Evolutionary conservation across 1,284 basidiomycete species (phyloP), one percentile per base, ranked within the genome.

Genomic region (Pisolithus thermaeus): DNA sequence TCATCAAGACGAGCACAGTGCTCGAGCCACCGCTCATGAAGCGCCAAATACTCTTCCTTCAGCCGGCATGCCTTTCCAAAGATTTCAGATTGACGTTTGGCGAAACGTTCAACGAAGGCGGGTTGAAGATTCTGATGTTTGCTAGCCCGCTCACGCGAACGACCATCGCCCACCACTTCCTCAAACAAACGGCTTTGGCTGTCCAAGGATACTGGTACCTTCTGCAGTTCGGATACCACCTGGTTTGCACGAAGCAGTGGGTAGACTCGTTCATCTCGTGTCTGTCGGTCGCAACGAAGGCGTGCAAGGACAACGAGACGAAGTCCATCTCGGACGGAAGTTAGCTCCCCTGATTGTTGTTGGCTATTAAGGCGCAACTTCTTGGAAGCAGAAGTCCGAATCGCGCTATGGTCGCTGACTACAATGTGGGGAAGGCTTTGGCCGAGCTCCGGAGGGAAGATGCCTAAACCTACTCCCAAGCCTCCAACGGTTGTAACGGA

Each of bases 21-120:
- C 4, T 74, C 73, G 23, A 78, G 52, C 91, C 91, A 94, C 48
- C 76, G 73, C 57, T 83, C 76, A 59, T 93, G 83, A 37, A 88
- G 70, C 14, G 70, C 62, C 37, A 83, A 61, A 62, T 94, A 93
- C 62, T 92, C 84, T 49, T 76, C 73, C 47, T 76, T 76, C 35
- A 94, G 70, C 16, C 67, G 69, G 42, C 75, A 65, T 4, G 77
- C 67, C 65, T 90, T 91, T 52, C 74, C 75, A 28, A 74, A 66
- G 25, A 84, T 62, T 35, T 71, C 65, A 3, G 69, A 69, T 58
- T 83, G 74, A 28, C 79, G 77, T 53, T 74, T 70, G 39, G 72
- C 71, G 57, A 90, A 80, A 52, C 73, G 77, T 49, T 76, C 70
- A 43, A 74, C 70, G 41, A 89, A 68, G 32, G 75, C 73, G 20